Base-by-base conservation (phyloP, 441 rosid species). In the Gossypium schwendimanii region DNA sequence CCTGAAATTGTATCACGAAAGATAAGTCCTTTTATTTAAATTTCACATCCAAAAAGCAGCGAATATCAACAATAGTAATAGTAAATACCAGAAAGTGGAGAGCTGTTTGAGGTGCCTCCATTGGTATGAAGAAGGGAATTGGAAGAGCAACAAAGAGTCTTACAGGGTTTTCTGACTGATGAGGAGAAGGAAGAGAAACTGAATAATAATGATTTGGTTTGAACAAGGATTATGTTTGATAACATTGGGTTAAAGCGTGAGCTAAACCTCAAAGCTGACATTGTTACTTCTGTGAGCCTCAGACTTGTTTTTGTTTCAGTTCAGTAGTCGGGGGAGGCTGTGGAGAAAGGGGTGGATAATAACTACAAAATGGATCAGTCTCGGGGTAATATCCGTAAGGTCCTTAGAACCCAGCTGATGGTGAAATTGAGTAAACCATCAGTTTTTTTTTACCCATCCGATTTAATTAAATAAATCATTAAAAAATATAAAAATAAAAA, bases 1-100 rank as follows among this genome's bases (percentile, higher is more conserved):
- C 93, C 98, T 91, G 82, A n/a, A 69, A 75, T 58, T 60, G 50
- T 73, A 72, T 49, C 23, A 62, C 44, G 4, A 44, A 23, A 17
- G 26, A 49, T 23, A 10, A 33, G 11, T 2, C 53, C 17, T 7
- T 14, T n/a, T 47, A 12, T 11, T 47, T 66, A 12, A 21, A 45
- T 44, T 44, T 45, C 17, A 45, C 2, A 14, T 36, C 24, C 24
- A 62, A 33, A 33, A 33, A 7, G 4, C 6, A 61, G 11, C 15
- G 8, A 33, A 33, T 8, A 33, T 3, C 3, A 31, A 31, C 8
- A 2, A 6, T 0, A 3, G 5, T 23, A 47, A 14, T 0, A 47
- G 3, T 11, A 47, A 66, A 50, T 57, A 78, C 81, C 81, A 69
- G 81, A 50, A 70, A 73, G 49, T 23, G 77, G 75, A 57, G 63